A percentile compares a stretch with the other conserved stretches of the same genome.
phyloP scores from a whole-genome alignment of 371 early-diverging fungal species.

The Smittium culicis region DNA sequence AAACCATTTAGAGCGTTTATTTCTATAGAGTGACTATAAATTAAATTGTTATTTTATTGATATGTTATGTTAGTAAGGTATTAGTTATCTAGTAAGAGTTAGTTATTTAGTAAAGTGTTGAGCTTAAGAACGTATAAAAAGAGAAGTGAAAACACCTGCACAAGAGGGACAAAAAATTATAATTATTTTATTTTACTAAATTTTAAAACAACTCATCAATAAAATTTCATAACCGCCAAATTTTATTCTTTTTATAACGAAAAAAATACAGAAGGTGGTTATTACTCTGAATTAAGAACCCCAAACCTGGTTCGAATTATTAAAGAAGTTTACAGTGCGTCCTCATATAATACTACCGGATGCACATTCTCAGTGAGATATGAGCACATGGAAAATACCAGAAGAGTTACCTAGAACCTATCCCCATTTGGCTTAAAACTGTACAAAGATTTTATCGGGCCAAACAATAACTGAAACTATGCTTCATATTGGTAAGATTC shows the following conservation, averaged over 20 bases:
- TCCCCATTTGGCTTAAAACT: not conserved
- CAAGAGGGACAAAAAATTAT: too few relatives aligned
- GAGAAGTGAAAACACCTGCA: too few relatives aligned
- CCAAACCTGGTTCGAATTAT: not conserved
- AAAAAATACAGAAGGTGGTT: not conserved
- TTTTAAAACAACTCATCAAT: not conserved
- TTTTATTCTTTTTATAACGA: not conserved
- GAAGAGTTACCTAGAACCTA: not conserved
- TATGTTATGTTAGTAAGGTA: too few relatives aligned
- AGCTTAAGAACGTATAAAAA: too few relatives aligned
- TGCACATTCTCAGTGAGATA: not conserved
- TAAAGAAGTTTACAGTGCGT: not conserved
- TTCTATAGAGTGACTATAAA: too few relatives aligned
- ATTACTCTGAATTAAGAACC: not conserved
- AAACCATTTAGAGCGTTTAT: too few relatives aligned
- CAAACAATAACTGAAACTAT: not conserved
- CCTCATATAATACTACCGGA: not conserved
- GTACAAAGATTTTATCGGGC: not conserved
- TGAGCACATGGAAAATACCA: not conserved
- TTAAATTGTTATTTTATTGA: too few relatives aligned
- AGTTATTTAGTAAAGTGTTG: too few relatives aligned
- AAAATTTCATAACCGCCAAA: not conserved
- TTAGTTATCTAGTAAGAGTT: too few relatives aligned
- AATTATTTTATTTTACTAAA: too few relatives aligned
- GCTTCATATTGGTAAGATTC: not conserved